Evolutionary conservation across 2,329 filamentous ascomycete species (phyloP), one percentile per base, ranked within the genome.

Genomic region (Fusarium liriodendri): DNA sequence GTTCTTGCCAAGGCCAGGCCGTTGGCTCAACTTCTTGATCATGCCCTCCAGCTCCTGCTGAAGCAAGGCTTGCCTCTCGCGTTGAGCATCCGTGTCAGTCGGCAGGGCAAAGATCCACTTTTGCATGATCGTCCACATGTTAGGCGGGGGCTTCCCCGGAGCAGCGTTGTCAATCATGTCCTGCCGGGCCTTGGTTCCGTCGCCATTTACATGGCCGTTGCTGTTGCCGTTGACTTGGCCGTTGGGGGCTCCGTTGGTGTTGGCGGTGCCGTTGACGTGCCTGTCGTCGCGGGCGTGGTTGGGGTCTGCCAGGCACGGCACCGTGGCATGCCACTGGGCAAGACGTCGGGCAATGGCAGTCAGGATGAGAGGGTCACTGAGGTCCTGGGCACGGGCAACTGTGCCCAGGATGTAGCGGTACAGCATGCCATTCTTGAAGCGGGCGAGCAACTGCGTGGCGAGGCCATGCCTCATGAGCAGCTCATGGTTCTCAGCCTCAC

Each of bases 391-490:
- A 62, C 91, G 90, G 78, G 95, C 95, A 63, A 94, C 93, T 73
- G 89, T 90, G 62, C 97, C 97, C 71, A 90, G 90, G 75, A 98
- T 93, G 85, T 93, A 99, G 77, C 93, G 91, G 86, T 99, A 99
- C 79, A 99, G 89, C 85, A 99, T 94, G 76, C 97, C 97, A 81
- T 99, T 99, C 78, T 95, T 89, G 87, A 99, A 99, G 75, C 95
- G 93, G 64, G 95, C 97, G 68, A 98, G 89, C 62, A 99, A 88
- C 70, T 93, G 88, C 40, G 97, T 97, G 22, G 97, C 97, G 63
- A 99, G 91, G 77, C 92, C 91, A 79, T 95, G 88, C 76, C 90
- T 90, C 85, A 95, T 95, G 72, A 98, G 91, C 66, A 98, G 89
- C 81, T 95, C 95, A 84, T 99, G 97, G 81, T 92, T 92, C 78